Evolutionary conservation across 2,329 filamentous ascomycete species (phyloP).

Genomic region (Fusarium mundagurra): DNA sequence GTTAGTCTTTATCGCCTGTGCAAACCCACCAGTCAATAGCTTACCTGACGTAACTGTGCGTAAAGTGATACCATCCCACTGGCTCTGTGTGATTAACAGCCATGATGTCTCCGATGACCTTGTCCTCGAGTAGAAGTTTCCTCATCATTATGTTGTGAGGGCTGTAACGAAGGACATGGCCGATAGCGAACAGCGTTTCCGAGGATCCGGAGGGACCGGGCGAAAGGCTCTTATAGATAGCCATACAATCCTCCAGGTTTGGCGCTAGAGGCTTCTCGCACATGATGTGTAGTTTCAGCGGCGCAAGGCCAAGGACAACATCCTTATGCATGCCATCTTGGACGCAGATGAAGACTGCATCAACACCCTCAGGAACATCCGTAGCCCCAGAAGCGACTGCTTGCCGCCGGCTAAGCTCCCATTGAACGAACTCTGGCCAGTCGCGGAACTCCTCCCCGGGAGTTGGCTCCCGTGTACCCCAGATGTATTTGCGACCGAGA

Average conservation of each 20-base stretch:
- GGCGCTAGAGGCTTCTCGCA: not conserved
- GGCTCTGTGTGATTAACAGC: not conserved
- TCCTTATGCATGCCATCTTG: not conserved
- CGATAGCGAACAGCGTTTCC: not conserved
- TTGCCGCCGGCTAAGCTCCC: not conserved
- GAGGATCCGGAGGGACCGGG: not conserved
- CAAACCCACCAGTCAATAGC: accelerated
- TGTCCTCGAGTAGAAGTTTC: not conserved
- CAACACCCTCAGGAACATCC: not conserved
- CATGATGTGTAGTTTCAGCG: not conserved
- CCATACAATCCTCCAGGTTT: not conserved
- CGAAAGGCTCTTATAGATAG: not conserved
- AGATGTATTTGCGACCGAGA: not conserved
- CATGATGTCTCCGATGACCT: not conserved
- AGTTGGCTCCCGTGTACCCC: not conserved
- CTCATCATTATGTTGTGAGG: not conserved
- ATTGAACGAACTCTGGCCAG: not conserved
- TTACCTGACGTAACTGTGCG: not conserved
- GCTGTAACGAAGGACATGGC: not conserved
- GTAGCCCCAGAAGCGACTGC: not conserved
- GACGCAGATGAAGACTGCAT: not conserved
- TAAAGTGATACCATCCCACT: not conserved
- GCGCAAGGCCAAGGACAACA: not conserved
- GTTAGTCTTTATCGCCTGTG: not conserved
- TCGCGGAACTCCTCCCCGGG: not conserved